Percentiles rank a stretch among this genome's conserved stretches.
Evolutionary conservation across 345 rosid species (phyloP).

Genomic region (Eucalyptus microcorys): DNA sequence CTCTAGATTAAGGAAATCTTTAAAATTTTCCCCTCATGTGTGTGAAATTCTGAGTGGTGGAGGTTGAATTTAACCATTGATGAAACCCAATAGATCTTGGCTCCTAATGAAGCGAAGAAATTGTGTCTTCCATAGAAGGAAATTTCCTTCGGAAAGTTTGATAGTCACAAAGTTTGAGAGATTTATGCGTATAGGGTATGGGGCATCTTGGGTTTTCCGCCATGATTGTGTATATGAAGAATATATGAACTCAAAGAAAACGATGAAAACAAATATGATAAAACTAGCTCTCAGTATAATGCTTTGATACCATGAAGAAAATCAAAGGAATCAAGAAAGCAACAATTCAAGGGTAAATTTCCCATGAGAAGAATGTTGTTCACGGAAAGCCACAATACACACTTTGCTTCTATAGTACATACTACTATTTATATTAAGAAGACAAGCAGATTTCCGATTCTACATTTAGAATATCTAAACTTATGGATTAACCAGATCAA

Average conservation of each 20-base stretch:
- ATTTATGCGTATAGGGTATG: not conserved
- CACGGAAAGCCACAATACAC: not conserved
- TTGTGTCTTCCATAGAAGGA: not conserved
- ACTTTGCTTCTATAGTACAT: not conserved
- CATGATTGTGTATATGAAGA: not conserved
- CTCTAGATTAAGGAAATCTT: not conserved
- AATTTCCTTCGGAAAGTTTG: not conserved
- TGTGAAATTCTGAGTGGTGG: not conserved
- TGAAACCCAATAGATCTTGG: not conserved
- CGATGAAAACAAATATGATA: not conserved
- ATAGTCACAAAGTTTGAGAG: not conserved
- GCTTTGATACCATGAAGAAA: not conserved
- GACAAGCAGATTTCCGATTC: too few relatives aligned
- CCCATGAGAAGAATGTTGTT: not conserved
- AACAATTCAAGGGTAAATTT: not conserved
- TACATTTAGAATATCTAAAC: too few relatives aligned
- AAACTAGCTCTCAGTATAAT: not conserved
- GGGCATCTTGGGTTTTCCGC: not conserved
- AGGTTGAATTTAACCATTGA: not conserved
- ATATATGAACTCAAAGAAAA: not conserved
- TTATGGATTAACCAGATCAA: too few relatives aligned
- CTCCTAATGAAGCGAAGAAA: not conserved
- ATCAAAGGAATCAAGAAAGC: not conserved
- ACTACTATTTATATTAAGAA: not conserved
- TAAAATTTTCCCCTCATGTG: not conserved